These are phyloP conservation scores for Penicillium glabrum DNA, from an alignment of 2,329 filamentous ascomycete species.

Conservation along the genomic window DNA sequence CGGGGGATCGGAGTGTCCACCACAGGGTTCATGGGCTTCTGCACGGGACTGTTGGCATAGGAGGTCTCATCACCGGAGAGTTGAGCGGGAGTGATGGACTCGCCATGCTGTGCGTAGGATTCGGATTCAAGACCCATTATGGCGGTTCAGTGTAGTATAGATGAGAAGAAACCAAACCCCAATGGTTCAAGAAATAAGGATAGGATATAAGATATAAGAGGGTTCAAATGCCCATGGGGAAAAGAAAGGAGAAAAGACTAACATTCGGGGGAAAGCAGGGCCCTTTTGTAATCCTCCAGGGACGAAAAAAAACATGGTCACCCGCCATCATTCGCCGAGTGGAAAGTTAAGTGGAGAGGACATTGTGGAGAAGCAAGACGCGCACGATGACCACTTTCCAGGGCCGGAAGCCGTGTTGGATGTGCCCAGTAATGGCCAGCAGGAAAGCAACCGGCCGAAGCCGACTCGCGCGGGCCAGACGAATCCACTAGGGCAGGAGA, in stretches of 20 bases:
- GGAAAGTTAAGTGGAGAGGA: slow-evolving; percentile 14
- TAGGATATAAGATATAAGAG: slow-evolving; percentile 2
- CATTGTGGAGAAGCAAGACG: slow-evolving; percentile 18
- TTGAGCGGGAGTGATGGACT: slow-evolving; percentile 30
- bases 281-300: slow-evolving; percentile 20
- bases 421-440: background rate
- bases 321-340: slow-evolving; percentile 7
- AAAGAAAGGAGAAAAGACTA: slow-evolving; percentile 6
- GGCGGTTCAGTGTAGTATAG: background rate
- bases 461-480: slow-evolving; percentile 16
- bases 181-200: background rate
- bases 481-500: slow-evolving; percentile 8
- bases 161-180: background rate
- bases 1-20: slow-evolving; percentile 34
- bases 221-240: slow-evolving; percentile 16
- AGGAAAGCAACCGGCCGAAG: slow-evolving; percentile 20
- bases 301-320: slow-evolving; percentile 1
- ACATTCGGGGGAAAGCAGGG: slow-evolving; percentile 5
- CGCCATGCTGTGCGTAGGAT: slow-evolving; percentile 24
- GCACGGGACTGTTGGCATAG: slow-evolving; percentile 10
- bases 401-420: background rate
- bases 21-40: slow-evolving; percentile 22
- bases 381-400: background rate
- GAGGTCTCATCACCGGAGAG: slow-evolving; percentile 28
- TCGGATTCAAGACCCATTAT: slow-evolving; percentile 33